These are phyloP conservation scores for Ascochyta clinopodiicola DNA, from an alignment of 2,329 filamentous ascomycete genomes.

Conservation along the genomic window DNA sequence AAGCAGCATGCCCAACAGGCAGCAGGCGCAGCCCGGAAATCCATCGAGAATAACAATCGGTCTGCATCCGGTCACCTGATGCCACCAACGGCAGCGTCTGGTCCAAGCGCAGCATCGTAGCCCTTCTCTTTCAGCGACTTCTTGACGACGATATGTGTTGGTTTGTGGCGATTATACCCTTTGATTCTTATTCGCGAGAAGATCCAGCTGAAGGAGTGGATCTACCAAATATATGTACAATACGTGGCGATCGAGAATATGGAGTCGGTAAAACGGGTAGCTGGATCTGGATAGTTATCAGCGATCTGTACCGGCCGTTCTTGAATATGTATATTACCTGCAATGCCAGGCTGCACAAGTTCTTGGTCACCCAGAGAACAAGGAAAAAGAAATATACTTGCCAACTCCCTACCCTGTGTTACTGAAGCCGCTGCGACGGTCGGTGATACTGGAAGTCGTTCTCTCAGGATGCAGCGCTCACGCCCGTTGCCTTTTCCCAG, in stretches of 20 bases:
- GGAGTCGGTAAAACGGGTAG: background rate
- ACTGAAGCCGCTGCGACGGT: background rate
- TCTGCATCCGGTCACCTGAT: slow-evolving; percentile 45
- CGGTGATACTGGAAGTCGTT: background rate
- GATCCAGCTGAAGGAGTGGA: slow-evolving; percentile 18
- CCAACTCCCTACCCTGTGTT: background rate
- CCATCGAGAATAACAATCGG: slow-evolving; percentile 46
- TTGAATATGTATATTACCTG: slow-evolving; percentile 25
- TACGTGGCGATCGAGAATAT: slow-evolving; percentile 8
- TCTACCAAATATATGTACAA: slow-evolving; percentile 36
- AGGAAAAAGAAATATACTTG: slow-evolving; percentile 10
- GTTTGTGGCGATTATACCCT: slow-evolving; percentile 41
- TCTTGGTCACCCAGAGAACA: background rate
- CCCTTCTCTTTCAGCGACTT: slow-evolving; percentile 19
- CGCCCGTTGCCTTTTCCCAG: slow-evolving; percentile 36
- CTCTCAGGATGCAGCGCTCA: slow-evolving; percentile 8
- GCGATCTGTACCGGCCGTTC: slow-evolving; percentile 9
- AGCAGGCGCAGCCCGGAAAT: slow-evolving; percentile 27
- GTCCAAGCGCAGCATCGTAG: slow-evolving; percentile 7
- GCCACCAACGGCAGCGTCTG: slow-evolving; percentile 33
- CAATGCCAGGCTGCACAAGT: background rate
- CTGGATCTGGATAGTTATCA: slow-evolving; percentile 27
- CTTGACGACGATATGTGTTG: slow-evolving; percentile 29
- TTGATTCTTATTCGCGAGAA: slow-evolving; percentile 34
- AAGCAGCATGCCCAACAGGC: slow-evolving; percentile 42